These are phyloP conservation scores for Corchorus olitorius DNA, from an alignment of 345 rosid genomes.

Conservation along the genomic window DNA sequence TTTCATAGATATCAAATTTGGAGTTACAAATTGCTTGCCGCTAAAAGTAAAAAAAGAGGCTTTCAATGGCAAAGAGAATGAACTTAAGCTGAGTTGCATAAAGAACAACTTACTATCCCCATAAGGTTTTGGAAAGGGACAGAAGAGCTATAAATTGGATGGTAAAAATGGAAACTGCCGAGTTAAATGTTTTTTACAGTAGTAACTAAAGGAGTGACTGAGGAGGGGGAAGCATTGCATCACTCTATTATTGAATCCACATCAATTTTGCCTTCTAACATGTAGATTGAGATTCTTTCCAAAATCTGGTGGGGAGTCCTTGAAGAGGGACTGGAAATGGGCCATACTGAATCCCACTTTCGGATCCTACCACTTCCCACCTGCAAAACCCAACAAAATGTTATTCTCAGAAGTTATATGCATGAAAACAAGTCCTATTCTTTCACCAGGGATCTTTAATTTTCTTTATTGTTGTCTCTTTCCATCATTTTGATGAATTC, in stretches of 20 bases:
- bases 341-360: slow-evolving; percentile 60
- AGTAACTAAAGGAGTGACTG: neutral
- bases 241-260: neutral
- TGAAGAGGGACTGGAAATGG: slow-evolving; percentile 76
- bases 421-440: neutral
- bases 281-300: slow-evolving; percentile 47
- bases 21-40: slow-evolving; percentile 12
- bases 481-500: neutral
- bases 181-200: neutral
- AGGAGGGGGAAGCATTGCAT: neutral
- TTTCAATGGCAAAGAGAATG: neutral
- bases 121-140: slow-evolving; percentile 19
- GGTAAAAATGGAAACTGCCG: neutral
- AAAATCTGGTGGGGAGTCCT: slow-evolving; percentile 76
- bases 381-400: slow-evolving; percentile 45
- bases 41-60: neutral
- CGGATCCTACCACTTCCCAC: slow-evolving; percentile 68
- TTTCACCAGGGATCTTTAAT: neutral
- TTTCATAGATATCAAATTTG: neutral
- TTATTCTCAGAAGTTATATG: slow-evolving; percentile 20
- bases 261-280: neutral
- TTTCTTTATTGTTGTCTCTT: neutral
- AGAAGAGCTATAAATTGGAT: neutral
- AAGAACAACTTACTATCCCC: slow-evolving; percentile 18
- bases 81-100: neutral